Evolutionary conservation across 768 basidiomycete species (phyloP), one percentile per base, ranked within the genome.

Genomic region (Omphalotus guepiniiformis): DNA sequence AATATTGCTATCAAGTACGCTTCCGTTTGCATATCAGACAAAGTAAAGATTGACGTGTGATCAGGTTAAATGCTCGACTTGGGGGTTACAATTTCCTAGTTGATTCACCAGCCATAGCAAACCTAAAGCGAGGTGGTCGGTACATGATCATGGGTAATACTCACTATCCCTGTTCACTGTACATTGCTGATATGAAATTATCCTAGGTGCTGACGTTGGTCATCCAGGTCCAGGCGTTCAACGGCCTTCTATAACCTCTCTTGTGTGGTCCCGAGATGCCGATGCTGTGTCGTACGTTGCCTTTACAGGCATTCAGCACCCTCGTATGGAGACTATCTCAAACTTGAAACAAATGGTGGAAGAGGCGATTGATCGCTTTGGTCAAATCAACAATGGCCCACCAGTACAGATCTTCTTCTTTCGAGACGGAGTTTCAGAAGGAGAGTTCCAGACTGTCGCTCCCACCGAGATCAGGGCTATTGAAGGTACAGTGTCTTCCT

Each of bases 221-320:
- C 86, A 89, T 51, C 80, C 85, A 0, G 73, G 74, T 0, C 77
- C 84, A 11, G 81, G 83, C 0, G 54, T 72, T 0, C 40, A 53
- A 0, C 62, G 66, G 27, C 79, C 87, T 0, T 87, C 85, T 0
- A 67, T 85, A 0, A 70, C 83, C 0, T 72, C 76, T 1, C 55
- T 87, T 0, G 85, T 88, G 0, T 78, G 70, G 1, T 86, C 83
- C 0, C 64, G 66, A 18, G 80, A 87, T 43, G 12, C 0, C 1
- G 47, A 60, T 0, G 78, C 71, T 0, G 71, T 71, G 15, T 66
- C 63, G 9, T 88, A 85, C 40, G 60, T 62, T 4, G 67, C 77
- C 0, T 45, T 66, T 0, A 70, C 67, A 0, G 51, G 59, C 0
- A 60, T 82, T 3, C 80, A 82, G 47, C 52, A 62, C 1, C 74